Base-by-base conservation (phyloP, 371 early-diverging fungal species). In the Saksenaea oblongispora region DNA sequence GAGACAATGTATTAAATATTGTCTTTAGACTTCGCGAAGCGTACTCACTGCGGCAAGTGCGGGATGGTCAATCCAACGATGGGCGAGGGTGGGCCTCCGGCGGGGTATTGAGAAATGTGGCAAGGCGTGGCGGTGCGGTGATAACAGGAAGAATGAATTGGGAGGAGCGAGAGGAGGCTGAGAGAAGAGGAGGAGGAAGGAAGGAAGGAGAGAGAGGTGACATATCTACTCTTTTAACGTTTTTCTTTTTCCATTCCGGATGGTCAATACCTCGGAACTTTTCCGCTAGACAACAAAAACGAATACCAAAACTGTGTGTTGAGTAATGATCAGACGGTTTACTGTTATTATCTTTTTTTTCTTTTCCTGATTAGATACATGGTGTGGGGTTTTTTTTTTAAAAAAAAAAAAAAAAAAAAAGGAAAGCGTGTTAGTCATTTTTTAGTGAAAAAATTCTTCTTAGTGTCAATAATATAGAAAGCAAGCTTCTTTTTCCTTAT, bases 11-110 rank as follows among this genome's bases (percentile, higher is more conserved):
- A 5, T 11, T 53, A 18, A 18, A 24, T 26, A 54, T 35, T 42
- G 5, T 39, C 15, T 54, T 14, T 41, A 66, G 66, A 66, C 34
- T 66, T 61, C 57, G 66, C 66, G 27, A 60, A 61, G n/a, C 61
- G 66, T 35, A 66, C 66, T 36, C 62, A 61, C 41, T 66, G 66
- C 58, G 66, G 56, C 59, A 66, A 66, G 42, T 66, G 66, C 53
- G 54, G 53, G 51, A 51, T 51, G 55, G 51, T 26, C 37, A 66
- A 66, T 54, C 62, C 66, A 26, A 28, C 34, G 51, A 47, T 47
- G 51, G 51, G 51, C 51, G 51, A 41, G 60, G 60, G 55, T 55
- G 54, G 56, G 34, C 56, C 56, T 35, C 56, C 56, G 27, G 31
- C 35, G 35, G 56, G 56, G 56, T 55, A 55, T 55, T 55, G 56